Evolutionary conservation across 306 rosid genomes (phyloP), one percentile per base, ranked within the genome.

Genomic region (Castanospermum australe): DNA sequence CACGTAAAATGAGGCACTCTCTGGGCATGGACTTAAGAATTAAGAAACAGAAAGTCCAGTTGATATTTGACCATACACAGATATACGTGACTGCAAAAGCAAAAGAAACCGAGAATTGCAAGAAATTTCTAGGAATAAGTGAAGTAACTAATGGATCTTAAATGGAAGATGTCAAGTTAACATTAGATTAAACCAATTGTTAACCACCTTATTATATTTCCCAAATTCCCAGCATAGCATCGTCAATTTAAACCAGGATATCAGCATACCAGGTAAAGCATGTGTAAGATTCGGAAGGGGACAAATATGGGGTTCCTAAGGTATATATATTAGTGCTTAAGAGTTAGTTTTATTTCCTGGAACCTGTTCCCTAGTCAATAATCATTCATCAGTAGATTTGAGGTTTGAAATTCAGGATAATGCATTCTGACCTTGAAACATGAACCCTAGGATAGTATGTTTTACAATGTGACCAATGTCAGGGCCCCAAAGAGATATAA

Each of bases 201-300:
- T 30, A 21, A 55, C 33, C 44, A 51, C 63, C 9, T 42, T 22
- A 35, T 70, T 64, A 24, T 22, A 52, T 62, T 66, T 55, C 56
- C n/a, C n/a, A n/a, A n/a, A n/a, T 8, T 2, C 36, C 45, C n/a
- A 45, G 18, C 28, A 15, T 67, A 44, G 45, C 20, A 55, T 56
- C 44, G 48, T 57, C 66, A 67, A 41, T 67, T 67, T 75, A n/a
- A 61, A 67, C 18, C 60, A 68, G 54, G 57, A 67, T 75, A 41
- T 0, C 30, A 36, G 41, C 42, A 50, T 48, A 59, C 67, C 28
- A 71, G 36, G 41, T 22, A 56, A 56, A 36, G 52, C 11, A n/a
- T 17, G 32, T 70, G 18, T 28, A 5, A 39, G 67, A 60, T 39
- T 38, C 30, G 8, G 14, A 17, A 20, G 20, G 20, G 21, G 66